Evolutionary conservation across 2,329 filamentous ascomycete species (phyloP).

Genomic region (Penicillium occitanis): DNA sequence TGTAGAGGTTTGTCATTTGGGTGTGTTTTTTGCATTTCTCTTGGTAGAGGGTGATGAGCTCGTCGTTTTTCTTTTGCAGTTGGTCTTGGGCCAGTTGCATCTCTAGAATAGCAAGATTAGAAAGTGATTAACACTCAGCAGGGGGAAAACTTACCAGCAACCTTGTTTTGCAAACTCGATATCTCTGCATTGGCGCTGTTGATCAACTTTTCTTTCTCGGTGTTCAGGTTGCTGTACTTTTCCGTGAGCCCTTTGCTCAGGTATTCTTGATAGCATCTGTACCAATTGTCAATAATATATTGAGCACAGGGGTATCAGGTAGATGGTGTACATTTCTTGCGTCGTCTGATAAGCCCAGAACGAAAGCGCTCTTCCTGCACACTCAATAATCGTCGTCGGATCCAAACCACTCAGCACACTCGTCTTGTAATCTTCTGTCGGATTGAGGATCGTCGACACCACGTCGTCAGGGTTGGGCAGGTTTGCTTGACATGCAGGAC

Average conservation of each 20-base stretch:
- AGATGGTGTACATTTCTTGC: conserved; percentile 67
- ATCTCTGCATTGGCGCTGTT: conserved; percentile 75
- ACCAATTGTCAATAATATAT: not conserved
- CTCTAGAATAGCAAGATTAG: conserved; percentile 38
- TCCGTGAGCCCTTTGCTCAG: conserved; percentile 69
- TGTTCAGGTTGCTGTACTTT: conserved; percentile 65
- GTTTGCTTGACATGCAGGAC: conserved; percentile 72
- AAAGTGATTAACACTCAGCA: no score
- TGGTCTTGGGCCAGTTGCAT: conserved; percentile 63
- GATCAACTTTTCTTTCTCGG: conserved; percentile 70
- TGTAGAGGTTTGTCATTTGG: conserved; percentile 65
- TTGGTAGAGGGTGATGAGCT: conserved; percentile 64
- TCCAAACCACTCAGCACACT: conserved; percentile 79
- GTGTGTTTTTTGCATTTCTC: conserved; percentile 70
- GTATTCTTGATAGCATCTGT: conserved; percentile 73
- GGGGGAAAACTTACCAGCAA: conserved; percentile 54
- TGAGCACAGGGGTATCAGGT: not conserved
- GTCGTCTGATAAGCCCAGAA: conserved; percentile 61
- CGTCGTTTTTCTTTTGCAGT: conserved; percentile 69
- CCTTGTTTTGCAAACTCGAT: conserved; percentile 61
- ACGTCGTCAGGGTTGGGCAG: conserved; percentile 74
- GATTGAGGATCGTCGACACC: conserved; percentile 68
- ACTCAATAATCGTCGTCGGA: conserved; percentile 77
- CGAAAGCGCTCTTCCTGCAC: conserved; percentile 22
- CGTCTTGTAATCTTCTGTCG: conserved; percentile 86